A percentile compares a stretch with the other conserved stretches of the same genome.
phyloP scores from a whole-genome alignment of 2,329 filamentous ascomycete genomes.

The Fusarium sp. region DNA sequence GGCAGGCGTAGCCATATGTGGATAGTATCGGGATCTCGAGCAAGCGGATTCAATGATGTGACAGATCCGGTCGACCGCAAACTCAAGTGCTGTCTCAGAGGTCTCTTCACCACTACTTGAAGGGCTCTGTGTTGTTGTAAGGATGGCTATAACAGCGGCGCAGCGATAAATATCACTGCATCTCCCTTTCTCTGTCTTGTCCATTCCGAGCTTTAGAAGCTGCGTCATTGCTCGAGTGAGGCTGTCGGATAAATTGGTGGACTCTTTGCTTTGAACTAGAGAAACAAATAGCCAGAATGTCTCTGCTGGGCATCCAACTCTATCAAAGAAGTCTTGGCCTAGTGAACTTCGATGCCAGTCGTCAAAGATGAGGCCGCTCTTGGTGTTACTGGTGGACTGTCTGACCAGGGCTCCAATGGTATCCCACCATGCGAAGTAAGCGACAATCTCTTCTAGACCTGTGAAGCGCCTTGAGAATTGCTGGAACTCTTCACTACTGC shows the following conservation, averaged over 20 bases:
- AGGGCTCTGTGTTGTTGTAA: background rate
- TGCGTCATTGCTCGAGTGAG: slow-evolving; percentile 40
- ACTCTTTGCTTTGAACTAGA: slow-evolving; percentile 39
- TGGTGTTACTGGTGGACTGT: background rate
- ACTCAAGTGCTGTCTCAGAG: slow-evolving; percentile 32
- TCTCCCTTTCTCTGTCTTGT: slow-evolving; percentile 29
- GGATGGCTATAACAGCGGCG: slow-evolving; percentile 46
- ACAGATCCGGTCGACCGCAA: slow-evolving; percentile 48
- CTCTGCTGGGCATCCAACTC: slow-evolving; percentile 49
- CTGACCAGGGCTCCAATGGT: slow-evolving; percentile 43
- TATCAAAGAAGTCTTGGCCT: slow-evolving; percentile 45
- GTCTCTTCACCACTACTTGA: background rate
- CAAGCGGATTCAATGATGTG: slow-evolving; percentile 43
- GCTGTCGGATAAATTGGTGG: background rate
- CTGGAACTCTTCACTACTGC: slow-evolving; percentile 45
- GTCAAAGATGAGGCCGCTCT: slow-evolving; percentile 46
- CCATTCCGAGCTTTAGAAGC: slow-evolving; percentile 31
- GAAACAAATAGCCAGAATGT: slow-evolving; percentile 48
- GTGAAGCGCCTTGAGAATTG: slow-evolving; percentile 44
- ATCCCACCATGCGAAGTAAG: slow-evolving; percentile 53
- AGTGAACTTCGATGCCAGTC: slow-evolving; percentile 51
- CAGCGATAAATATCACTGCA: slow-evolving; percentile 47
- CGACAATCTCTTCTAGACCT: slow-evolving; percentile 49
- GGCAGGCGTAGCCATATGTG: slow-evolving; percentile 49
- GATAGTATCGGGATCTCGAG: slow-evolving; percentile 48